phyloP scores from a whole-genome alignment of 345 rosid genomes.

The Eutrema japonicum region DNA sequence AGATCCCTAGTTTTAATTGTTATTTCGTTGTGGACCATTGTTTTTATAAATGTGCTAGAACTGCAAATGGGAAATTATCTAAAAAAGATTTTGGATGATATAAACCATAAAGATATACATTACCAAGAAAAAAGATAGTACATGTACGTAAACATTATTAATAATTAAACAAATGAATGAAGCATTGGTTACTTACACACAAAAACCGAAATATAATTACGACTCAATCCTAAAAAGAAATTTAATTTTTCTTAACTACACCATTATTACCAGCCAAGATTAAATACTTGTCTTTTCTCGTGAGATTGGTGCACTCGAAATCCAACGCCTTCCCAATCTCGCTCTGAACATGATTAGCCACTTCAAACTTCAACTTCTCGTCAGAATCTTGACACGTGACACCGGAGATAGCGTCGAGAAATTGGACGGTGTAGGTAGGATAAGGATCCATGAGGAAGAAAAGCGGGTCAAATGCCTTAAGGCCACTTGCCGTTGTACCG shows the following conservation, averaged over 20 bases:
- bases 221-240: conserved; percentile 9
- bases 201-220: background rate
- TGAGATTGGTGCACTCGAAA: conserved; percentile 67
- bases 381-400: conserved; percentile 36
- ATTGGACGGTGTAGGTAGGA: conserved; percentile 49
- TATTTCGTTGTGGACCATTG: background rate
- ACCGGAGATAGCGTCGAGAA: conserved; percentile 55
- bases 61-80: background rate
- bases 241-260: conserved; percentile 35
- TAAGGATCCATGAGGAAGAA: conserved; percentile 71
- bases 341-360: conserved; percentile 67
- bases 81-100: background rate
- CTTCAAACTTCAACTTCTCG: conserved; percentile 52
- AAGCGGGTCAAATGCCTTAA: conserved; percentile 71
- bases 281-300: conserved; percentile 75
- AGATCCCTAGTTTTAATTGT: background rate
- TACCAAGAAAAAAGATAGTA: background rate
- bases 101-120: conserved; percentile 15
- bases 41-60: conserved; percentile 12
- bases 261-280: conserved; percentile 85
- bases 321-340: conserved; percentile 60
- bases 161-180: conserved; percentile 23
- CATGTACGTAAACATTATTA: conserved; percentile 21
- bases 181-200: conserved; percentile 30
- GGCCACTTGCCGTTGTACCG: conserved; percentile 78